A percentile compares a stretch with the other conserved stretches of the same genome.
phyloP scores from a whole-genome alignment of 352 stramenopile species.

The Aphanomyces stellatus region DNA sequence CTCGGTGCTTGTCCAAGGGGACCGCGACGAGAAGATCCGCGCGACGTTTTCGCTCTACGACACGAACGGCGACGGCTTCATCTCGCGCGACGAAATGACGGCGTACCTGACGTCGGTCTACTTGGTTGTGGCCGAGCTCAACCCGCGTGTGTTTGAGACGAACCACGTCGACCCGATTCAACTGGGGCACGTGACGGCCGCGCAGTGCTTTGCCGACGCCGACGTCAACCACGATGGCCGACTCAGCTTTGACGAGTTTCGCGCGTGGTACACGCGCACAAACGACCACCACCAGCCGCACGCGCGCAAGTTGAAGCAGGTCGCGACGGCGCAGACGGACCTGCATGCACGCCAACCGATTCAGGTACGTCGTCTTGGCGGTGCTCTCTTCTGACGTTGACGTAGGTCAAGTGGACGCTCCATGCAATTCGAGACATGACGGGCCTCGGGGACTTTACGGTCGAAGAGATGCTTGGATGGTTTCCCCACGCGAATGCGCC shows the following conservation, averaged over 20 bases:
- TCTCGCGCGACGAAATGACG: constrained; percentile 74
- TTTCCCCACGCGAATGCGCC: neutral
- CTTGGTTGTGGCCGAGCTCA: constrained; percentile 48
- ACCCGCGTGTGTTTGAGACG: constrained; percentile 30
- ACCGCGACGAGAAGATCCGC: constrained; percentile 64
- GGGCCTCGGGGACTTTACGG: constrained; percentile 12
- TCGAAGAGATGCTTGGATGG: constrained; percentile 12
- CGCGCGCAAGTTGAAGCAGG: constrained; percentile 22
- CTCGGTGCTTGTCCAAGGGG: constrained; percentile 62
- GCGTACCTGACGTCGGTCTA: constrained; percentile 70
- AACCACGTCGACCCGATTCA: constrained; percentile 25
- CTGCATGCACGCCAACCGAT: constrained; percentile 51
- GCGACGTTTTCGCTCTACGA: constrained; percentile 83
- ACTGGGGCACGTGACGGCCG: constrained; percentile 20
- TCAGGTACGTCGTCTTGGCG: constrained; percentile 45
- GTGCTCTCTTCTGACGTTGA: constrained; percentile 29
- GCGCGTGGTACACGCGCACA: constrained; percentile 56
- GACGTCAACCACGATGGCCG: constrained; percentile 25
- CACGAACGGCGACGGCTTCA: constrained; percentile 69
- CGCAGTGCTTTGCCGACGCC: constrained; percentile 25
- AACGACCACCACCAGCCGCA: constrained; percentile 30
- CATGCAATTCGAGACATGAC: constrained; percentile 24
- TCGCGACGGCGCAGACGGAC: constrained; percentile 34
- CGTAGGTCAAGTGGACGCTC: constrained; percentile 45
- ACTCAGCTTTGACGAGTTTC: constrained; percentile 33